These are phyloP conservation scores for Venturia aucupariae DNA, from an alignment of 2,329 filamentous ascomycete species.

Conservation along the genomic window DNA sequence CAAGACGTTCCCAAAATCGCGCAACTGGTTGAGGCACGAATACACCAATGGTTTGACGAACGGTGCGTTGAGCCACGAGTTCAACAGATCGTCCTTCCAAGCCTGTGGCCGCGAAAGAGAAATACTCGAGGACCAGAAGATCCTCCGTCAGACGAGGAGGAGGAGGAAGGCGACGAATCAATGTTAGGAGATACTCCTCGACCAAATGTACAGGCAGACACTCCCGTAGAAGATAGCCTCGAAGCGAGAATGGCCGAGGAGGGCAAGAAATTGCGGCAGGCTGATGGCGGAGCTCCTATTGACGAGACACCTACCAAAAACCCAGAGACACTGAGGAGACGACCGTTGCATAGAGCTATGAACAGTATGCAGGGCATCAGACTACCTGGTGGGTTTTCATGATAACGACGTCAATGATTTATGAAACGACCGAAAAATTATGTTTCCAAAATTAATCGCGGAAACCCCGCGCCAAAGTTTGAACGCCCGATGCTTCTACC, in stretches of 20 bases:
- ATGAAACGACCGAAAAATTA: neutral
- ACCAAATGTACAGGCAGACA: neutral
- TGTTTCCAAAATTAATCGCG: neutral
- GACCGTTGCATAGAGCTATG: neutral
- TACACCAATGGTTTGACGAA: constrained; percentile 84
- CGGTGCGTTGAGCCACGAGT: constrained; percentile 77
- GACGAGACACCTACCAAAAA: neutral
- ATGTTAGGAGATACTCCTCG: constrained; percentile 14
- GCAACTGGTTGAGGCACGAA: constrained; percentile 66
- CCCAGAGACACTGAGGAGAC: neutral
- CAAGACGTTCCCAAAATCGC: constrained; percentile 87
- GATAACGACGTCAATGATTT: neutral
- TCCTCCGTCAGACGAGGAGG: constrained; percentile 26
- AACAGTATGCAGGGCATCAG: constrained; percentile 5
- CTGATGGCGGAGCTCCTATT: constrained; percentile 20
- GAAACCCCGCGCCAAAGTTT: too few species aligned
- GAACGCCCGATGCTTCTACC: too few species aligned
- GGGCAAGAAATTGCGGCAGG: constrained; percentile 28
- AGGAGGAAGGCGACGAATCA: constrained; percentile 23
- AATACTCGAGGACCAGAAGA: constrained; percentile 68
- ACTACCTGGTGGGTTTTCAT: constrained; percentile 3
- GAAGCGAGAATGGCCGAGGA: constrained; percentile 28
- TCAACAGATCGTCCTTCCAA: constrained; percentile 76
- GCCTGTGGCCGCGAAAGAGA: constrained; percentile 74
- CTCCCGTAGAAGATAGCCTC: constrained; percentile 17